Percentiles rank a stretch among this genome's conserved stretches.
Evolutionary conservation across 306 rosid genomes (phyloP).

Genomic region (Echinosophora koreensis): DNA sequence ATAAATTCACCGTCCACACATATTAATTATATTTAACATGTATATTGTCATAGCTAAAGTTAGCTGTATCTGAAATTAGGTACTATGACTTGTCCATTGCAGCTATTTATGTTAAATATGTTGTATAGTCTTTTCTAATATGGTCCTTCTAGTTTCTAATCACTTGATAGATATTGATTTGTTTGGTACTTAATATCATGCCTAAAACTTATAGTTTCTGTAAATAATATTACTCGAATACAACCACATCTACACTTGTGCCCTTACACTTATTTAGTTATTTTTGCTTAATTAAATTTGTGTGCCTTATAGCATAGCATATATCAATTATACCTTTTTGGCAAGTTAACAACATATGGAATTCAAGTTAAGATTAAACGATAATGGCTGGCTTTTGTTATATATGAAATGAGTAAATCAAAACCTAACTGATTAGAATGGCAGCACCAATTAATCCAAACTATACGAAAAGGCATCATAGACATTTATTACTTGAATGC

Average conservation of each 20-base stretch:
- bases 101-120: background rate
- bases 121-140: background rate
- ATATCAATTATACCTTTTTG: background rate
- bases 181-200: background rate
- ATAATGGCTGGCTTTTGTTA: background rate
- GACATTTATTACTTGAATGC: constrained; percentile 27
- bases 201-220: background rate
- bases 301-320: background rate
- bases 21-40: too few species aligned
- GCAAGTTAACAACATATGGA: background rate
- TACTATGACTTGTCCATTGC: background rate
- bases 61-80: constrained; percentile 9
- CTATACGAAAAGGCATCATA: background rate
- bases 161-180: background rate
- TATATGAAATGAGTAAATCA: background rate
- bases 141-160: background rate
- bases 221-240: too few species aligned
- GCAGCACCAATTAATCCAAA: background rate
- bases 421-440: background rate
- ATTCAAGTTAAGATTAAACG: background rate
- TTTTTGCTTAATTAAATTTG: too few species aligned
- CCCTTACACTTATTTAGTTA: background rate
- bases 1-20: too few species aligned
- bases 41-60: constrained; percentile 35
- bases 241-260: background rate